Evolutionary conservation across 1,284 basidiomycete genomes (phyloP), one percentile per base, ranked within the genome.

Genomic region (Trichosporon sp.): DNA sequence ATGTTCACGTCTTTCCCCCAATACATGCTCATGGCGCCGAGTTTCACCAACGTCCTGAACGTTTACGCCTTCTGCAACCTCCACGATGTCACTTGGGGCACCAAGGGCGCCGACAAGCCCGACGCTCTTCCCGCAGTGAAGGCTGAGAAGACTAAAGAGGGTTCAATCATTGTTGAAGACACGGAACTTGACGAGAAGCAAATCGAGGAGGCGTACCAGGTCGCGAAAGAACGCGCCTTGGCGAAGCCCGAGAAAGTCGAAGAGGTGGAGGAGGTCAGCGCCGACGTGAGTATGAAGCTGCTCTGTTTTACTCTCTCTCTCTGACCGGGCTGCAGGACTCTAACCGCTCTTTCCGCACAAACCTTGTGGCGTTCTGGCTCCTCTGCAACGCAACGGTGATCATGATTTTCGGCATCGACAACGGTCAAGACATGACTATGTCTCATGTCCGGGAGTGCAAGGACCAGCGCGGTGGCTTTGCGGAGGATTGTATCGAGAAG

Each of bases 1-100:
- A 91, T 99, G 89, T 87, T 95, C 79, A 92, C 91, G n/a, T 94
- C 91, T 73, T 95, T 97, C 84, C 84, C 89, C 70, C 95, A 96
- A 79, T 98, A 96, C 78, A 82, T 96, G 70, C 87, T 88, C 69
- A 80, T 96, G 60, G 94, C 93, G 16, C 91, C 91, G 0, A 92
- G 89, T 71, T 95, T 95, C 82, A 93, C 89, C 58, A 97, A 96
- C 74, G 88, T 96, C 29, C 85, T 98, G 71, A 96, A 96, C 79
- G 91, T 95, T 33, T 97, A 96, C 75, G 92, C 93, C 0, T 98
- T 97, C 83, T 96, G 93, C 80, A 95, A 95, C 80, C 81, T 94
- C 76, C 91, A 93, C 79, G 91, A 93, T 80, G 92, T 92, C 1
- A 74, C 73, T 11, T 78, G 65, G 66, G 70, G 67, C 19, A 69